These are phyloP conservation scores for Gilbertella persicaria DNA, from an alignment of 371 early-diverging fungal genomes.

Conservation along the genomic window DNA sequence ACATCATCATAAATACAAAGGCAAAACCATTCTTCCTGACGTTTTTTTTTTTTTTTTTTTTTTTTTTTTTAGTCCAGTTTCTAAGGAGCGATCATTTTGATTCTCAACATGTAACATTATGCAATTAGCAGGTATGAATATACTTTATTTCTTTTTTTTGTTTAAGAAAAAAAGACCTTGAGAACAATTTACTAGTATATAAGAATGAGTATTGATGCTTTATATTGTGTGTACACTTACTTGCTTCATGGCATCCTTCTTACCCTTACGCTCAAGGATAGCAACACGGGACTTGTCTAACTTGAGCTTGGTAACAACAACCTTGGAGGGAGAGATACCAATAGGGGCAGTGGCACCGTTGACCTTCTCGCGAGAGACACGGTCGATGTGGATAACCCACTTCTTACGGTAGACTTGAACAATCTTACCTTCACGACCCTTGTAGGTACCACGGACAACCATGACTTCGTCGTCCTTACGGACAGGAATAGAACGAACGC, in stretches of 20 bases:
- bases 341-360: slow-evolving; percentile 93
- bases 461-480: slow-evolving; percentile 97
- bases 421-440: slow-evolving; percentile 98
- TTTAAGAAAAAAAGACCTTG: neutral
- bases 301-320: slow-evolving; percentile 93
- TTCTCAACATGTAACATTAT: no score
- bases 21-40: no score
- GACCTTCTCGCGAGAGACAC: slow-evolving; percentile 94
- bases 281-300: slow-evolving; percentile 94
- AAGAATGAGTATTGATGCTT: neutral
- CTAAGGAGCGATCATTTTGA: no score
- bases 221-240: slow-evolving; percentile 28
- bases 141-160: no score
- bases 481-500: slow-evolving; percentile 93
- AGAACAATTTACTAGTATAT: slow-evolving; percentile 5
- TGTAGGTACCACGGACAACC: slow-evolving; percentile 93
- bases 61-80: no score
- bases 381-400: slow-evolving; percentile 98
- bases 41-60: no score
- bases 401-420: slow-evolving; percentile 96
- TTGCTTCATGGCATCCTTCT: slow-evolving; percentile 51
- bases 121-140: no score
- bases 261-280: slow-evolving; percentile 80
- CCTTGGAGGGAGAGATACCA: slow-evolving; percentile 98
- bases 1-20: no score